phyloP scores from a whole-genome alignment of 768 basidiomycete genomes.

The Calocybe indica region DNA sequence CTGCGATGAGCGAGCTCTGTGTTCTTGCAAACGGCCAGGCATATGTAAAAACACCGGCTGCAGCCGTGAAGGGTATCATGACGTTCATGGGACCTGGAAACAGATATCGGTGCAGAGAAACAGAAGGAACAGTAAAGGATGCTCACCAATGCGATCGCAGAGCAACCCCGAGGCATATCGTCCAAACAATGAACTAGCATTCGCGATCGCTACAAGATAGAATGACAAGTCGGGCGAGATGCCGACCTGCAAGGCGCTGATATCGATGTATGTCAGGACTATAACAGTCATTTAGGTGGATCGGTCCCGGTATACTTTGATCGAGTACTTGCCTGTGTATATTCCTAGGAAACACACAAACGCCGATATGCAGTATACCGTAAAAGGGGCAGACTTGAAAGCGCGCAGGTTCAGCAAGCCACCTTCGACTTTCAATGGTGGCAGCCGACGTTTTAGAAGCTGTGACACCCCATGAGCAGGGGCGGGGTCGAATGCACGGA shows the following conservation, averaged over 20 bases:
- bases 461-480: slow-evolving; percentile 4
- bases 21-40: slow-evolving; percentile 62
- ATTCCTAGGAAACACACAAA: slow-evolving; percentile 60
- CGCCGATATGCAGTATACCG: slow-evolving; percentile 51
- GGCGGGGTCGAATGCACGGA: no score
- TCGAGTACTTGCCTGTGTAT: slow-evolving; percentile 45
- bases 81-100: slow-evolving; percentile 57
- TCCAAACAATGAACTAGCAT: slow-evolving; percentile 59
- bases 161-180: slow-evolving; percentile 48
- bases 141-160: slow-evolving; percentile 47
- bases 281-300: slow-evolving; percentile 16
- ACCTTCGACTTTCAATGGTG: slow-evolving; percentile 44
- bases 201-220: slow-evolving; percentile 65
- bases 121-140: slow-evolving; percentile 4
- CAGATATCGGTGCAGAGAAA: not conserved
- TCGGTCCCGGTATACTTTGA: slow-evolving; percentile 21
- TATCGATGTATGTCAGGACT: slow-evolving; percentile 67
- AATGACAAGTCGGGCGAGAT: slow-evolving; percentile 46
- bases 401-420: slow-evolving; percentile 52
- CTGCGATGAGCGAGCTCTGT: slow-evolving; percentile 37
- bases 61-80: slow-evolving; percentile 55
- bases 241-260: slow-evolving; percentile 47
- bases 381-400: slow-evolving; percentile 48
- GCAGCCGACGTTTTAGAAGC: slow-evolving; percentile 46
- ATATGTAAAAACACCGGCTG: slow-evolving; percentile 55